These are phyloP conservation scores for Suillus placidus DNA, from an alignment of 768 basidiomycete species.

Conservation along the genomic window DNA sequence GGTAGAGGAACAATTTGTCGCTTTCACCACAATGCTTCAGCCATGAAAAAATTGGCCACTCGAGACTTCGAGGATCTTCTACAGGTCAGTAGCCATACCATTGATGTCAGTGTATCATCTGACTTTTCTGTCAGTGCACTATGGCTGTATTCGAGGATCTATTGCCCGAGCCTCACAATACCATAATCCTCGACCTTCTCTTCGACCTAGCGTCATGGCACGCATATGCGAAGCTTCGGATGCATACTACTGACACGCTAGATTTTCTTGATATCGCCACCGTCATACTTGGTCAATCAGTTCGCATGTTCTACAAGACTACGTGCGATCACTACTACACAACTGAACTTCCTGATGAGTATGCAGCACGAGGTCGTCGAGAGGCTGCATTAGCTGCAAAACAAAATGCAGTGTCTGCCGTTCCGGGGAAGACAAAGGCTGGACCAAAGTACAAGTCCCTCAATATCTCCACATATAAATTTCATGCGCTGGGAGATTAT, in stretches of 20 bases:
- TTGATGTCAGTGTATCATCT: background rate
- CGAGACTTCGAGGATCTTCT: conserved; percentile 42
- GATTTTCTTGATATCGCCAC: conserved; percentile 23
- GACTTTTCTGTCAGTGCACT: conserved; percentile 28
- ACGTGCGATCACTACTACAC: conserved; percentile 32
- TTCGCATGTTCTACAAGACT: conserved; percentile 26
- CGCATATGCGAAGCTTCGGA: conserved; percentile 36
- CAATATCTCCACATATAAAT: conserved; percentile 17
- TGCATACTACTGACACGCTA: conserved; percentile 32
- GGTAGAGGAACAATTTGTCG: conserved; percentile 32
- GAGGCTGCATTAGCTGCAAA: conserved; percentile 6
- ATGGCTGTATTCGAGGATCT: conserved; percentile 43
- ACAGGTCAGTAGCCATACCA: conserved; percentile 23
- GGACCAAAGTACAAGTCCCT: conserved; percentile 11
- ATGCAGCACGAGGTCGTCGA: conserved; percentile 25
- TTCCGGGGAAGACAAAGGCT: background rate
- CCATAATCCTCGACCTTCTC: conserved; percentile 24
- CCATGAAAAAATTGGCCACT: conserved; percentile 39
- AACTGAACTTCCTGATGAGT: conserved; percentile 32
- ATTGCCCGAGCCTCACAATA: conserved; percentile 28
- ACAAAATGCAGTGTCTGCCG: background rate
- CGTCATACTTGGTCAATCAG: conserved; percentile 21
- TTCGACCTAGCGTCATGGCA: conserved; percentile 39
- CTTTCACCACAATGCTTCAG: conserved; percentile 35
- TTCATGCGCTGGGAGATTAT: conserved; percentile 18